Evolutionary conservation across 169 alveolate genomes (phyloP).

Genomic region (Babesia bigemina): DNA sequence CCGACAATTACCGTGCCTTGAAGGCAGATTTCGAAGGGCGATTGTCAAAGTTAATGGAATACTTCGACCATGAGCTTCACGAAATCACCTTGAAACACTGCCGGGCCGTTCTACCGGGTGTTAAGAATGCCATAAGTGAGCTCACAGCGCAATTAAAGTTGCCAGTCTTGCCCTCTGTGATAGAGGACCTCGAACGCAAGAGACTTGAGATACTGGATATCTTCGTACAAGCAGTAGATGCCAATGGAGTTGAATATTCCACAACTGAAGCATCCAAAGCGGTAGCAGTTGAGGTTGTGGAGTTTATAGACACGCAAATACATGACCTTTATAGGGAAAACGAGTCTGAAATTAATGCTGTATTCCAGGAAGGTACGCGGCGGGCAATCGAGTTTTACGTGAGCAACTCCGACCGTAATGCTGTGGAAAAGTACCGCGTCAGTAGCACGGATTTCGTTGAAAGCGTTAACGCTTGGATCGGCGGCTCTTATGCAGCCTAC

Average conservation of each 20-base stretch:
- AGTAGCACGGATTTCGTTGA: constrained; percentile 4
- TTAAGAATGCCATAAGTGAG: constrained; percentile 12
- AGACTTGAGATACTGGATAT: neutral
- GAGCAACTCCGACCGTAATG: constrained; percentile 24
- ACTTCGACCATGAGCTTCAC: constrained; percentile 17
- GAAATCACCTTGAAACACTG: constrained; percentile 30
- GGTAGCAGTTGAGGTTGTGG: constrained; percentile 5
- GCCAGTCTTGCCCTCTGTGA: constrained; percentile 44
- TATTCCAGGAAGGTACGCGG: constrained; percentile 30
- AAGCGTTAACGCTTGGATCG: constrained; percentile 4
- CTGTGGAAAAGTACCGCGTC: constrained; percentile 34
- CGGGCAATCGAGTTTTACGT: constrained; percentile 12
- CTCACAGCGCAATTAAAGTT: constrained; percentile 21
- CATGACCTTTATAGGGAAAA: constrained; percentile 28
- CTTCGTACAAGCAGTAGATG: constrained; percentile 12
- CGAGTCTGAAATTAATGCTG: constrained; percentile 15
- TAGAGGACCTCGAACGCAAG: constrained; percentile 12
- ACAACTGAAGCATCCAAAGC: constrained; percentile 16
- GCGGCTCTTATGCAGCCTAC: constrained; percentile 11
- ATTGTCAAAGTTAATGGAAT: neutral
- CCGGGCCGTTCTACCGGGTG: constrained; percentile 10
- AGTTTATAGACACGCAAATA: neutral
- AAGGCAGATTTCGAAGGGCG: constrained; percentile 15
- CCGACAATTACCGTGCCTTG: neutral
- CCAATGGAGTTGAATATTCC: constrained; percentile 12